phyloP scores from a whole-genome alignment of 2,329 filamentous ascomycete genomes.

The Venturiaceae sp. region DNA sequence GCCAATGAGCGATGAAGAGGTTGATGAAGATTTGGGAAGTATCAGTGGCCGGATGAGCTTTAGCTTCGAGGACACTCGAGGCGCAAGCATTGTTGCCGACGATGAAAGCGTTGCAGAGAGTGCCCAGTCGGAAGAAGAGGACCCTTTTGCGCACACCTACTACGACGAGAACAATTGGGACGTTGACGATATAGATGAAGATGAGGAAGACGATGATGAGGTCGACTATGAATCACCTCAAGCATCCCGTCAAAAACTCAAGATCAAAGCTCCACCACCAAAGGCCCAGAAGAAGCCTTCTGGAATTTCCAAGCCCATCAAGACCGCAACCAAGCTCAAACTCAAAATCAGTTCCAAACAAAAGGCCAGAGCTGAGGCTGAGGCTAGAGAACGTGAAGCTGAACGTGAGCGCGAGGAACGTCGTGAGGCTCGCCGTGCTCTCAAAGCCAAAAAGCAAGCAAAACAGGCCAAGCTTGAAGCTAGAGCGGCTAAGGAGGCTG shows the following conservation, averaged over 20 bases:
- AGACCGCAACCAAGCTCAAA: constrained; percentile 14
- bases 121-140: neutral
- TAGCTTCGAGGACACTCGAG: constrained; percentile 56
- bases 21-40: constrained; percentile 38
- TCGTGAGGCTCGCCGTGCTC: neutral
- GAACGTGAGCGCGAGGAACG: neutral
- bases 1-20: constrained; percentile 36
- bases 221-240: constrained; percentile 16
- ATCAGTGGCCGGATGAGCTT: constrained; percentile 57
- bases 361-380: constrained; percentile 17
- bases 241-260: constrained; percentile 2
- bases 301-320: neutral
- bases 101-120: constrained; percentile 5
- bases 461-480: neutral
- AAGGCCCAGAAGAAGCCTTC: constrained; percentile 9
- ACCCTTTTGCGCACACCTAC: neutral
- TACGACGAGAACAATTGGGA: constrained; percentile 14
- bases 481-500: neutral
- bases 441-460: neutral
- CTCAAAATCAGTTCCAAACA: constrained; percentile 12
- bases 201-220: constrained; percentile 25
- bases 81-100: constrained; percentile 41
- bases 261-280: constrained; percentile 10
- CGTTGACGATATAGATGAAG: constrained; percentile 23
- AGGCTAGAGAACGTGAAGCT: constrained; percentile 9